Base-by-base conservation (phyloP, 2,329 filamentous ascomycete genomes). In the Ophiocordyceps australis region DNA sequence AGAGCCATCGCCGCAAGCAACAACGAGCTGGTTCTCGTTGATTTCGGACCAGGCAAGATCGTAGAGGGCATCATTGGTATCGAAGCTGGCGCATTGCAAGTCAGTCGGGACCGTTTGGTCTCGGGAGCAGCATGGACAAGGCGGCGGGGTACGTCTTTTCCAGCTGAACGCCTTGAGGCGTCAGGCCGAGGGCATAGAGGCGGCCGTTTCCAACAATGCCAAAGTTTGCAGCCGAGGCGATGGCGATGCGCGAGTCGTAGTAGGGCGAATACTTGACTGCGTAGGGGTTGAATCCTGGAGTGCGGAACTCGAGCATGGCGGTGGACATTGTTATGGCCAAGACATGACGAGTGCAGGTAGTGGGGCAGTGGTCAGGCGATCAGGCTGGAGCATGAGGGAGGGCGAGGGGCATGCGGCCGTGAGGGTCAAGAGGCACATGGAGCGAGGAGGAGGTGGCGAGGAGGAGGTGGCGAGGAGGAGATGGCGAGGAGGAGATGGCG, bases 211-310 rank as follows among this genome's bases (percentile, higher is more conserved):
- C 89, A 19, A 98, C 86, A 20, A 98, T 78, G 20, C 89, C 89
- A 55, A 89, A 98, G 59, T 98, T 95, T 35, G 86, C 73, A n/a
- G 83, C 78, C 2, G 79, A 67, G 17, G 81, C 80, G 40, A 94
- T 83, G 30, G 86, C 86, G 35, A 98, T 72, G 35, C 85, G 74
- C 37, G 80, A 89, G 57, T 95, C 89, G 58, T 91, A 92, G 59
- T 94, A 98, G 6, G 89, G 89, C 29, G 86, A 95, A 62, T 95
- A 98, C 55, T 94, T 93, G 52, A 94, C 83, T 38, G 80, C 81
- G 55, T 92, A 94, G 42, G 85, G 85, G 52, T 95, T 93, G 65
- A 72, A 95, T 42, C 89, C 89, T 46, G 81, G 67, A 14, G 89
- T 95, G 35, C 80, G 77, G 56, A 80, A 95, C 55, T 94, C 83